phyloP scores from a whole-genome alignment of 371 early-diverging fungal genomes.

The Nematocida major region DNA sequence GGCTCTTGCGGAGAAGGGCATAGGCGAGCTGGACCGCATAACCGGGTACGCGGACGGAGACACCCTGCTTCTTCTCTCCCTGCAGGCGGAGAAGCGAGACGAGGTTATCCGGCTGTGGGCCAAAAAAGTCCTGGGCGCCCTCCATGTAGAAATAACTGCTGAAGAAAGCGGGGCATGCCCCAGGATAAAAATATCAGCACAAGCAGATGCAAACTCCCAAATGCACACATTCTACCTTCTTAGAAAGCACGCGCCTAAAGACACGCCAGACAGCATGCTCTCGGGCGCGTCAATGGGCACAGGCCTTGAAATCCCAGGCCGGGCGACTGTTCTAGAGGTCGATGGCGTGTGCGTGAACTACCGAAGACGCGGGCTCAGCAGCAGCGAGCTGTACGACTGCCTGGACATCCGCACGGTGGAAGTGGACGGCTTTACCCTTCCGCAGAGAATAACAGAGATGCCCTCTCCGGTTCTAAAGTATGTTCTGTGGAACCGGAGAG shows the following conservation, averaged over 20 bases:
- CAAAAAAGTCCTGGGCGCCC: background rate
- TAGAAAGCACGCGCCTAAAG: no score
- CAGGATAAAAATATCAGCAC: background rate
- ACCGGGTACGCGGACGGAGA: background rate
- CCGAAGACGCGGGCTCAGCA: no score
- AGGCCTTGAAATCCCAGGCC: no score
- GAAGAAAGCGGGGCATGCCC: background rate
- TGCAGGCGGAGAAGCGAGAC: background rate
- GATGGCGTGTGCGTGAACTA: no score
- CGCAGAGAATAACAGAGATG: background rate
- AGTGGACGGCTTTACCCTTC: background rate
- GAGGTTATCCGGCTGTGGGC: background rate
- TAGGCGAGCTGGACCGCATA: background rate
- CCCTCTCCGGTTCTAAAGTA: background rate
- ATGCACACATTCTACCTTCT: no score
- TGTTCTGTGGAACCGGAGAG: conserved; percentile 11
- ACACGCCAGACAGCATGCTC: no score
- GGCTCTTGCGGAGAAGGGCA: background rate
- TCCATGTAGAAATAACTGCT: background rate
- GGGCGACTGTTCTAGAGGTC: no score
- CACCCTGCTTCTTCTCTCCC: background rate
- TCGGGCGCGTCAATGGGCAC: no score
- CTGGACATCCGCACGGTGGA: no score
- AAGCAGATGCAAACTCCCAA: no score
- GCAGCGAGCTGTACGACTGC: no score